phyloP scores from a whole-genome alignment of 2,329 filamentous ascomycete genomes.

The Fusarium incarnatum region DNA sequence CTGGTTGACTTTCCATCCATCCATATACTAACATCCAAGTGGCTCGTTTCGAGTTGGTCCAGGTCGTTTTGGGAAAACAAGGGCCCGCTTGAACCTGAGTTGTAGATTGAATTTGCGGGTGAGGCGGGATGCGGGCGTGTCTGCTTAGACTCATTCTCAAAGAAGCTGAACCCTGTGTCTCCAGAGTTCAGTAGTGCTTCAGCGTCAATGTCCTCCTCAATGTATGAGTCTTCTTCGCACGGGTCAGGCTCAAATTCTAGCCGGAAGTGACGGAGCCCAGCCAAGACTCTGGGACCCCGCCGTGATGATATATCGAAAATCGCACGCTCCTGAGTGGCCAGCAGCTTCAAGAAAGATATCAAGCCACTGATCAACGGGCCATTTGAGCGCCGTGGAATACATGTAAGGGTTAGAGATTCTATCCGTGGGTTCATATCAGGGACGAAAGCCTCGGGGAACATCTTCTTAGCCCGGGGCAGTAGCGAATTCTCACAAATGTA shows the following conservation, averaged over 20 bases:
- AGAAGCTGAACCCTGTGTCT: slow-evolving; percentile 59
- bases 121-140: slow-evolving; percentile 17
- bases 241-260: slow-evolving; percentile 65
- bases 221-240: slow-evolving; percentile 51
- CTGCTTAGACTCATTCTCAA: slow-evolving; percentile 45
- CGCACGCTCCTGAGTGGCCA: slow-evolving; percentile 61
- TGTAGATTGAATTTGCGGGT: slow-evolving; percentile 1
- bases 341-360: slow-evolving; percentile 59
- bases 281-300: slow-evolving; percentile 58
- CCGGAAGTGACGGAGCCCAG: slow-evolving; percentile 64
- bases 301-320: slow-evolving; percentile 54
- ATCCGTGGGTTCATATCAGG: slow-evolving; percentile 70
- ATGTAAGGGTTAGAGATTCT: slow-evolving; percentile 63
- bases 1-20: slow-evolving; percentile 46
- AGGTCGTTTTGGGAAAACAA: background rate
- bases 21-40: slow-evolving; percentile 38
- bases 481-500: slow-evolving; percentile 61
- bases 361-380: slow-evolving; percentile 64
- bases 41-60: slow-evolving; percentile 38
- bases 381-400: slow-evolving; percentile 64
- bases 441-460: slow-evolving; percentile 61
- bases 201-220: slow-evolving; percentile 54
- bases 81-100: slow-evolving; percentile 15
- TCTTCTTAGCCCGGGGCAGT: slow-evolving; percentile 56
- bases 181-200: slow-evolving; percentile 57